Conservation (phyloP, 2,329 filamentous ascomycete species). For the Colletotrichum lini region DNA sequence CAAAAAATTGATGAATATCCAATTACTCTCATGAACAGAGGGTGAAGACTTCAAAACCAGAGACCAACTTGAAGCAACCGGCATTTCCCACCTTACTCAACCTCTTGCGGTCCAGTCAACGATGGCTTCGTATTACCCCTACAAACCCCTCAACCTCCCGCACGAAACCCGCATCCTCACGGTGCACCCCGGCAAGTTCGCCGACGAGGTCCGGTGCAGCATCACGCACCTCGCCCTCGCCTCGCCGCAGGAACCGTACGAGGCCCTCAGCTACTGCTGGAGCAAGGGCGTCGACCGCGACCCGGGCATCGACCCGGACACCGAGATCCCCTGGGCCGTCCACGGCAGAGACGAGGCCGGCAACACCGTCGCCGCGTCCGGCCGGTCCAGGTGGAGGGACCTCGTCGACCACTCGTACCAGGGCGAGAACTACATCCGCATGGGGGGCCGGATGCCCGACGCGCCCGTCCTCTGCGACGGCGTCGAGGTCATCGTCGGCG, state of each 20-base stretch:
- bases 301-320: conserved; percentile 2
- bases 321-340: conserved; percentile 23
- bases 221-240: conserved; percentile 14
- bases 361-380: background rate
- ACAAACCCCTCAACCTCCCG: conserved; percentile 23
- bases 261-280: conserved; percentile 47
- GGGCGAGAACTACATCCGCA: conserved; percentile 21
- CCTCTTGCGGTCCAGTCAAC: background rate
- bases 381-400: conserved; percentile 33
- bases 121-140: conserved; percentile 26
- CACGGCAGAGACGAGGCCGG: conserved; percentile 20
- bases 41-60: too few relatives aligned
- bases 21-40: too few relatives aligned
- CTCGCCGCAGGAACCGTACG: conserved; percentile 36
- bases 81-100: background rate
- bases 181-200: conserved; percentile 26
- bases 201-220: conserved; percentile 22
- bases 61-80: background rate
- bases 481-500: conserved; percentile 22
- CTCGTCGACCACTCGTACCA: conserved; percentile 45
- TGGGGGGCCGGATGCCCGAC: conserved; percentile 32
- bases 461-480: conserved; percentile 31
- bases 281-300: conserved; percentile 30
- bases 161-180: conserved; percentile 35
- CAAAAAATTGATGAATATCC: background rate